Evolutionary conservation across 2,329 filamentous ascomycete genomes (phyloP), one percentile per base, ranked within the genome.

Genomic region (Metarhizium rileyi): DNA sequence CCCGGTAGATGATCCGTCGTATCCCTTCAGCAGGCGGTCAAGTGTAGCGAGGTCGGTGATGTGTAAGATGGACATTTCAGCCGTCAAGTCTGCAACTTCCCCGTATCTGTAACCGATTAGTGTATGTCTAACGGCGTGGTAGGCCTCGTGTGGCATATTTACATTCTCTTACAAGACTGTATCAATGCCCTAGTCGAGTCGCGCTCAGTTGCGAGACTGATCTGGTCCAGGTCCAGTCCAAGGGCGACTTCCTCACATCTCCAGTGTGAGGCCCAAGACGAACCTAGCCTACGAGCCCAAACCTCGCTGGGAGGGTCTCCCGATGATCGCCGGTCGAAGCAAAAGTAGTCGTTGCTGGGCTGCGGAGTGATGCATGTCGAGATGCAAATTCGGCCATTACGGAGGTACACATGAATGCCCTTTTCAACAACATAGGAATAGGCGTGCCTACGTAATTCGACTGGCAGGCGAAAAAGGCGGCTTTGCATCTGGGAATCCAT

Each of bases 171-270:
- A 14, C 51, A 52, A 7, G 46, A 46, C 22, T 36, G 25, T 46
- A 52, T 50, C 48, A 52, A 35, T 2, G 51, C 45, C 14, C 38
- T 22, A 5, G 42, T 30, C 4, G 51, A 25, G 10, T 50, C 46
- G 26, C 44, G 42, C 16, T 30, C 22, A 7, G 35, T 18, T 7
- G n/a, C 40, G 27, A 20, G n/a, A 26, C 38, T 22, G 5, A 44
- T n/a, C 26, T 10, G 12, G 16, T 49, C 28, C 8, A 14, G 10
- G 36, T 36, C 26, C 28, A 48, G 36, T 27, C 44, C 28, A 44
- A 49, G 41, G 28, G 50, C 47, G 23, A 49, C 47, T 40, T 52
- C 51, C 33, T 52, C 51, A 36, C 51, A 52, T 47, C 51, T 41
- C 51, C 51, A 52, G 35, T 52, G 51, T 5, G 10, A 25, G 20